These are phyloP conservation scores for Saccharomyces hybrid DNA, from an alignment of 1,139 yeast genomes.

Conservation along the genomic window DNA sequence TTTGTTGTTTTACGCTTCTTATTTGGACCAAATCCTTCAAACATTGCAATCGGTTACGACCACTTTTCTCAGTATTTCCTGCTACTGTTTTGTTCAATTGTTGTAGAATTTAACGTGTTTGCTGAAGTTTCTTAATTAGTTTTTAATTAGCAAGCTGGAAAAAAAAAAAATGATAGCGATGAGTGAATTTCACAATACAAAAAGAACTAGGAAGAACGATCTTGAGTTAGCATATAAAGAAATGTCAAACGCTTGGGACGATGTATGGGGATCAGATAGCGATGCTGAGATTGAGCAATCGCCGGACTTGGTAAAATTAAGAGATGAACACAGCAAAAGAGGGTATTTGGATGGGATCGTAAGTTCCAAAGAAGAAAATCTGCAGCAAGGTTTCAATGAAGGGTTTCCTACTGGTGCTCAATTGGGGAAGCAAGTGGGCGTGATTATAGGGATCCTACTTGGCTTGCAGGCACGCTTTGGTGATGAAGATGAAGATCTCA, in stretches of 20 bases:
- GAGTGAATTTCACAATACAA: background rate
- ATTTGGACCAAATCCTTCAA: slow-evolving; percentile 19
- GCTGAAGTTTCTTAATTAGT: background rate
- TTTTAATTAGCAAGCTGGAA: background rate
- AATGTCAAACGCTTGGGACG: slow-evolving; percentile 15
- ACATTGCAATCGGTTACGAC: slow-evolving; percentile 7
- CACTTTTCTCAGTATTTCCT: background rate
- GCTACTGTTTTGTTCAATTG: background rate
- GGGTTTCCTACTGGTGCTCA: slow-evolving; percentile 73
- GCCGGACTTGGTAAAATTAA: slow-evolving; percentile 33
- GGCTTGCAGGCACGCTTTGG: slow-evolving; percentile 20
- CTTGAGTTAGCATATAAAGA: background rate
- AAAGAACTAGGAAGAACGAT: background rate
- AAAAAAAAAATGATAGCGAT: background rate
- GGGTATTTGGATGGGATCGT: slow-evolving; percentile 83
- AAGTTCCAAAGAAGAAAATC: slow-evolving; percentile 56
- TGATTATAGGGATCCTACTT: slow-evolving; percentile 46
- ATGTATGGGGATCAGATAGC: slow-evolving; percentile 29
- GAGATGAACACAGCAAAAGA: slow-evolving; percentile 65
- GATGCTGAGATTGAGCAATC: slow-evolving; percentile 11
- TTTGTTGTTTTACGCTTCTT: slow-evolving; percentile 22
- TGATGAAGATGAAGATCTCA: slow-evolving; percentile 14
- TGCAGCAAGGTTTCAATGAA: slow-evolving; percentile 75
- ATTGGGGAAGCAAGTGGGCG: slow-evolving; percentile 62
- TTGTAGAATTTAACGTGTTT: background rate